phyloP scores from a whole-genome alignment of 2,329 filamentous ascomycete species.

The Colletotrichum acutatum region DNA sequence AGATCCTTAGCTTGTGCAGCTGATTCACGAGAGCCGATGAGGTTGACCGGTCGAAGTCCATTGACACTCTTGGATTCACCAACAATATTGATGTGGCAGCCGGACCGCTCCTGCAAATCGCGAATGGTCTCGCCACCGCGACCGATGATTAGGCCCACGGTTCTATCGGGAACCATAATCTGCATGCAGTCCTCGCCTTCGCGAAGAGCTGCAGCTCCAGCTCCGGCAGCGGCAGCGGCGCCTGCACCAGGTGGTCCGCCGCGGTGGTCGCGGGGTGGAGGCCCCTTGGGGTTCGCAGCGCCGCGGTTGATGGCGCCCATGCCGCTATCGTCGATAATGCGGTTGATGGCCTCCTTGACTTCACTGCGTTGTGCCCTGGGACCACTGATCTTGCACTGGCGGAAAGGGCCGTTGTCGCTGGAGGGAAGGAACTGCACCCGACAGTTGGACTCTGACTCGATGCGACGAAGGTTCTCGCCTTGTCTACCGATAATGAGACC shows the following conservation, averaged over 20 bases:
- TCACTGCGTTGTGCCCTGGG: conserved; percentile 76
- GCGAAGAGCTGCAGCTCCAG: conserved; percentile 62
- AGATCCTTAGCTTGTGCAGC: conserved; percentile 84
- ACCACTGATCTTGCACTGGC: conserved; percentile 89
- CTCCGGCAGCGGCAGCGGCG: conserved; percentile 43
- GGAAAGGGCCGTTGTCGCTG: conserved; percentile 76
- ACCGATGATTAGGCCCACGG: conserved; percentile 93
- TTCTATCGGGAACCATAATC: conserved; percentile 95
- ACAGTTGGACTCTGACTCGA: conserved; percentile 84
- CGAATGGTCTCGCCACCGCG: conserved; percentile 92
- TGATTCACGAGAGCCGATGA: conserved; percentile 82
- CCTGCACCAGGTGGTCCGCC: conserved; percentile 45
- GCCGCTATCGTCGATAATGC: conserved; percentile 86
- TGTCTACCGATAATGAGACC: conserved; percentile 91
- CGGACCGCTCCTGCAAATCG: conserved; percentile 89
- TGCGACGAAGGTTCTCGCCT: conserved; percentile 87
- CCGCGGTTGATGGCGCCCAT: conserved; percentile 60
- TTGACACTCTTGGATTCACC: conserved; percentile 94
- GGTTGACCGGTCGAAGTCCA: conserved; percentile 87
- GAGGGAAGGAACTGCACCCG: conserved; percentile 89
- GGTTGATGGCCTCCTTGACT: conserved; percentile 85
- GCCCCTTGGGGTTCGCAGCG: conserved; percentile 51
- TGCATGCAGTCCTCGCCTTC: conserved; percentile 89
- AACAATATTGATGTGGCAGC: conserved; percentile 96
- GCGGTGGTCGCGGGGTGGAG: conserved; percentile 44